Percentiles rank a stretch among this genome's conserved stretches.
Evolutionary conservation across 2,329 filamentous ascomycete species (phyloP).

Genomic region (Beauveria brongniartii): DNA sequence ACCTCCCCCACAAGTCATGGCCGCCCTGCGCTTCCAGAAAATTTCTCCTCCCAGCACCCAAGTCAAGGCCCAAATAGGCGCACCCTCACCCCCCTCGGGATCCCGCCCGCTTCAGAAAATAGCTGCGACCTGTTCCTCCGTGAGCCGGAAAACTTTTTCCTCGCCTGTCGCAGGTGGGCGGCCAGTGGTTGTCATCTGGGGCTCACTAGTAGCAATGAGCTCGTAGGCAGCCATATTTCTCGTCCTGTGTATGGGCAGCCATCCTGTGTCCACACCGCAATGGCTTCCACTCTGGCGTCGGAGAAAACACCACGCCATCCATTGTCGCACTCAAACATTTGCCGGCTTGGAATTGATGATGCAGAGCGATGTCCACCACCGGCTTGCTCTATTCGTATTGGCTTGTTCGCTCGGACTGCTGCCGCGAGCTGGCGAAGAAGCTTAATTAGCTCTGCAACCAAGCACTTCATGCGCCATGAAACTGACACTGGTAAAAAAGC

Average conservation of each 20-base stretch:
- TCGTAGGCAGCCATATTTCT: slow-evolving; percentile 9
- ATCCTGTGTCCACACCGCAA: slow-evolving; percentile 1
- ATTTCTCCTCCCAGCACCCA: slow-evolving; percentile 4
- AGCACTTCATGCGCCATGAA: not conserved
- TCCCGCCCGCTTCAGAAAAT: not conserved
- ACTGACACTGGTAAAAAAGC: not conserved
- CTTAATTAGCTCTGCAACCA: not conserved
- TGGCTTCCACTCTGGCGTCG: slow-evolving; percentile 2
- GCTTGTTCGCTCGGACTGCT: not conserved
- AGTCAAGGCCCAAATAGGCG: slow-evolving; percentile 3
- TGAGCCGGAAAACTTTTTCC: slow-evolving; percentile 3
- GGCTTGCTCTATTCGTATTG: not conserved
- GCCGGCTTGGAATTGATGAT: not conserved
- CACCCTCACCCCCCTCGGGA: not conserved
- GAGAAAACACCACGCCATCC: not conserved
- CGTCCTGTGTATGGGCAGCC: slow-evolving; percentile 4
- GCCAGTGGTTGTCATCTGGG: not conserved
- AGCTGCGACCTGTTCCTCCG: not conserved
- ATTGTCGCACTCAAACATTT: not conserved
- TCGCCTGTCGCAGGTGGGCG: not conserved
- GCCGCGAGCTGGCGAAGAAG: not conserved
- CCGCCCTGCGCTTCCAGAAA: slow-evolving; percentile 2
- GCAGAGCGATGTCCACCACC: not conserved
- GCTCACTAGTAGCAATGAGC: not conserved
- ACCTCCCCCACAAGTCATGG: not conserved